Evolutionary conservation across 2,329 filamentous ascomycete genomes (phyloP), one percentile per base, ranked within the genome.

Genomic region (Monosporascus cannonballus): DNA sequence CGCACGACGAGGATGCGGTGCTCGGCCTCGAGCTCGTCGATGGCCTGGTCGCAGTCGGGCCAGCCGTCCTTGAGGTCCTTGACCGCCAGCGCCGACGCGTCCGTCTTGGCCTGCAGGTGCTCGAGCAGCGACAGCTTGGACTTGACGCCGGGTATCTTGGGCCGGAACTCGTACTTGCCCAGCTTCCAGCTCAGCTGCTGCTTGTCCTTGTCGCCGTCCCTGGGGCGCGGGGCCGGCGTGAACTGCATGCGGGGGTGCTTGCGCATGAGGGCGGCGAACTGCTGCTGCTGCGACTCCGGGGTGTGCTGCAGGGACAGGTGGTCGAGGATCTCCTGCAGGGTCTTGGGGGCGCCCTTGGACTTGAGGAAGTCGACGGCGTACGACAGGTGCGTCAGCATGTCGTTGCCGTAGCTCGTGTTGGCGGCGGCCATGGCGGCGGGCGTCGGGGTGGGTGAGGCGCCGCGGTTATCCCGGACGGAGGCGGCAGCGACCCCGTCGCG

Each of bases 61-160:
- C 94, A 99, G 57, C 94, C 94, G 68, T 99, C 94, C 72, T 96
- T 96, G 56, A 99, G 80, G 63, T 96, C 91, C 69, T 90, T 91
- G 57, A 97, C 90, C 38, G 79, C 80, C 51, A 97, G 82, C 14
- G 90, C 90, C 59, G 87, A 84, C 1, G 90, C 89, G 54, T 91
- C 91, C 50, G 83, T 84, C 71, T 92, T 91, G 51, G 80, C 78
- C 71, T 96, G 91, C 34, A 99, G 81, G 66, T 90, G 87, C 51
- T 81, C 82, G 51, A 96, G 83, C 51, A 99, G 81, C 62, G 91
- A 84, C 39, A 87, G 85, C 54, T 85, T 84, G 64, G 84, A 86
- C 61, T 84, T 85, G 55, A 99, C 93, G 56, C 89, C 85, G 3
- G 79, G 78, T 68, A 96, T 90, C 62, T 88, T 82, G 51, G 94